Evolutionary conservation across 495 filamentous ascomycete genomes (phyloP), one percentile per base, ranked within the genome.

Genomic region (Neurospora sp.): DNA sequence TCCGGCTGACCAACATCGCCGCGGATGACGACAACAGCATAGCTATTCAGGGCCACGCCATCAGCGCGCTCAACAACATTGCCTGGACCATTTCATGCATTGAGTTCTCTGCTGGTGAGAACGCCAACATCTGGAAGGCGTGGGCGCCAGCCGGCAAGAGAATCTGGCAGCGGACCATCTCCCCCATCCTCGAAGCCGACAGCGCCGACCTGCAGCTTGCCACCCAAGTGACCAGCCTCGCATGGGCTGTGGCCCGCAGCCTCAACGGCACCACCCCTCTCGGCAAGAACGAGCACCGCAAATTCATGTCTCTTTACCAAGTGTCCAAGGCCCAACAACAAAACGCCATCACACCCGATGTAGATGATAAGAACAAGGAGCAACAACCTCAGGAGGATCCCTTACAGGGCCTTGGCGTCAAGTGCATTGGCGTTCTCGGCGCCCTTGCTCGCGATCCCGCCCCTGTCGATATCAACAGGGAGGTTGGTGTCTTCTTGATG

Each of bases 361-460:
- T 72, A 39, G 77, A 74, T 6, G 77, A 79, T 9, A 72, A 77
- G 20, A 65, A 65, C 22, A 65, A 65, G 53, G 53, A 35, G 27
- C 53, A 65, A 18, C 53, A 31, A 35, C 27, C 27, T 37, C 70
- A 74, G 9, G 72, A 75, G 18, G 87, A 88, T 72, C 82, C 85
- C 37, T 85, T 88, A 71, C 83, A 86, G 75, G 76, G 79, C 35
- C 82, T 90, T 9, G 83, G 86, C 14, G 85, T 88, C 42, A 90
- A 90, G 78, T 89, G 87, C 73, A 84, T 91, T 74, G 88, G 89
- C 40, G 86, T 89, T 5, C 82, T 90, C 9, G 89, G 89, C 35
- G 83, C 83, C 40, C 80, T 90, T 6, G 89, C 87, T 1, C 80
- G 85, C 9, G 74, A 81, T 39, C 85, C 85, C 38, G 82, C 82